Evolutionary conservation across 2,329 filamentous ascomycete genomes (phyloP).

Genomic region (Colletotrichum spaethianum): DNA sequence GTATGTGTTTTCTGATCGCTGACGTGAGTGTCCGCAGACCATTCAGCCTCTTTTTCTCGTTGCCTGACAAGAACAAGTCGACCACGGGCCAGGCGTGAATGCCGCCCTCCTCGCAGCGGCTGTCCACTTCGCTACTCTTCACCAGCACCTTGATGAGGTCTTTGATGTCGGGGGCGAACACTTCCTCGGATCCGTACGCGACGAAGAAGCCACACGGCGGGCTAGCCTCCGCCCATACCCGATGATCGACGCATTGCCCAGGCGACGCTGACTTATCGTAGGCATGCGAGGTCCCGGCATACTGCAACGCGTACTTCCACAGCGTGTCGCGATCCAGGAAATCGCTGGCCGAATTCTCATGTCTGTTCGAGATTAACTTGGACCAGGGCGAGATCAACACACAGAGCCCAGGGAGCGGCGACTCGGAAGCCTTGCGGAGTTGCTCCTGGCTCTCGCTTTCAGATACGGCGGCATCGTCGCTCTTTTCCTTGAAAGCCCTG

Average conservation of each 20-base stretch:
- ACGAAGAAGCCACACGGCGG: constrained; percentile 79
- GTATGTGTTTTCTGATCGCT: constrained; percentile 38
- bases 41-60: constrained; percentile 63
- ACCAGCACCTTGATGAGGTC: constrained; percentile 70
- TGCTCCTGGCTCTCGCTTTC: constrained; percentile 31
- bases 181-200: constrained; percentile 82
- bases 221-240: constrained; percentile 77
- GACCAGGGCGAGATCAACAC: constrained; percentile 87
- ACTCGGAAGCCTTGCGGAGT: constrained; percentile 33
- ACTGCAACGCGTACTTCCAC: constrained; percentile 79
- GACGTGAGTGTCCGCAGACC: constrained; percentile 59
- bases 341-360: constrained; percentile 80
- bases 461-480: constrained; percentile 33
- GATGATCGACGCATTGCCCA: constrained; percentile 75
- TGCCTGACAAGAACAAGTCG: constrained; percentile 67
- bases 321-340: constrained; percentile 79
- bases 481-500: constrained; percentile 30
- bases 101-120: constrained; percentile 73
- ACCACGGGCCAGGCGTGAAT: constrained; percentile 90
- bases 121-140: constrained; percentile 67
- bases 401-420: constrained; percentile 65
- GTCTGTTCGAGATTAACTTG: constrained; percentile 77
- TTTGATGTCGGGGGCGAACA: constrained; percentile 80
- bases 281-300: constrained; percentile 66
- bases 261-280: constrained; percentile 68